Evolutionary conservation across 768 basidiomycete genomes (phyloP), one percentile per base, ranked within the genome.

Genomic region (Cubamyces sp.): DNA sequence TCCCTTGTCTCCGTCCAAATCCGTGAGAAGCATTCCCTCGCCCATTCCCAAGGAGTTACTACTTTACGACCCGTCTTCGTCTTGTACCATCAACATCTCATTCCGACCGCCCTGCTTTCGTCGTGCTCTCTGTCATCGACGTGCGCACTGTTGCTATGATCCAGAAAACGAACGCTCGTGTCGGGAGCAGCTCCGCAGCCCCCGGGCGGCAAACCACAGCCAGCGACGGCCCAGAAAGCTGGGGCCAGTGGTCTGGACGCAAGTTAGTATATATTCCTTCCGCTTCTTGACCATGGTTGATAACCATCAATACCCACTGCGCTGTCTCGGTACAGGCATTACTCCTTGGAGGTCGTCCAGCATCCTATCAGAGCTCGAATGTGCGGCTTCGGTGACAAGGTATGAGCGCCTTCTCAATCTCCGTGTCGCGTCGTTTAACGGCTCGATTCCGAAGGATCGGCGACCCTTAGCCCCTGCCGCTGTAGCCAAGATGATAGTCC

Each of bases 301-400:
- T 50, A 30, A 47, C 57, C 50, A 34, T 56, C 43, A 16, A n/a
- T 54, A 61, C 40, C 18, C 62, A 23, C n/a, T 12, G 49, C 62
- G 23, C 57, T 53, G 54, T 64, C 58, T 11, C 51, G 28, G 8
- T 56, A n/a, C 69, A 94, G 92, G 71, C 81, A 90, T 72, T 96
- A 96, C 74, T 85, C 87, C 15, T 82, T 96, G 43, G 88, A 92
- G 66, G 84, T 96, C 68, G 83, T 92, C 3, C 96, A 97, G 73
- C 86, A 96, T 68, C 95, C 96, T 42, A 75, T 92, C 49, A 86
- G 95, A 45, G 96, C 95, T 51, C 85, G 95, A 66, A 96, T 96
- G 88, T 96, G 95, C 73, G 96, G 96, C 12, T 96, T 96, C 74
- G 95, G 95, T 47, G 94, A 97, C 80, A 96, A 96, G 81, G 94